These are phyloP conservation scores for Quercus dentata DNA, from an alignment of 306 rosid species.

Conservation along the genomic window DNA sequence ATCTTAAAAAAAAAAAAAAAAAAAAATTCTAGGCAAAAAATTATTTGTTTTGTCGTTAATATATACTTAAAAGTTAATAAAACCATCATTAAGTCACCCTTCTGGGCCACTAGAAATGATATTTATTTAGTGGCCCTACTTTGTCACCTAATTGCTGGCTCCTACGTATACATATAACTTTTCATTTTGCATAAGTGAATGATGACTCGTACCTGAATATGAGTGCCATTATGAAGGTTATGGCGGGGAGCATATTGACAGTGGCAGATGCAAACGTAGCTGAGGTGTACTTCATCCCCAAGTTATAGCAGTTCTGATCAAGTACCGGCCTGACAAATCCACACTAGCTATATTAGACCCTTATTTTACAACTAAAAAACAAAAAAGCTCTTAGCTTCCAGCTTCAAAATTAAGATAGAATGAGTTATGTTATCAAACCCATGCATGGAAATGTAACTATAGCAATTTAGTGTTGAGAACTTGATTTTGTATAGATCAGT, in stretches of 20 bases:
- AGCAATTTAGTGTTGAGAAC: no score
- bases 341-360: slow-evolving; percentile 2
- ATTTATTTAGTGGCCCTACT: slow-evolving; percentile 14
- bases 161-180: slow-evolving; percentile 5
- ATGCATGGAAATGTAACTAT: no score
- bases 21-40: background rate
- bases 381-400: background rate
- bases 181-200: slow-evolving; percentile 14
- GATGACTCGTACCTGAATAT: slow-evolving; percentile 61
- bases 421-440: no score
- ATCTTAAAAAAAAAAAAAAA: no score
- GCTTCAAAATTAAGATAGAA: no score
- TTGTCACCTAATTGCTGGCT: slow-evolving; percentile 10
- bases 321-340: slow-evolving; percentile 80
- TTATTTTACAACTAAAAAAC: background rate
- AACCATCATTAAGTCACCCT: background rate
- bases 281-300: slow-evolving; percentile 91
- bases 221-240: slow-evolving; percentile 89
- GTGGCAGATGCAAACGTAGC: slow-evolving; percentile 89
- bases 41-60: background rate
- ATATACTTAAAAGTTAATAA: no score
- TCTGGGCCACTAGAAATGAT: background rate
- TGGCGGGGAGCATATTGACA: slow-evolving; percentile 83
- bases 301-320: slow-evolving; percentile 83
- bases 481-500: no score